phyloP scores from a whole-genome alignment of 148 eudicot species.

The Agrostemma githago region DNA sequence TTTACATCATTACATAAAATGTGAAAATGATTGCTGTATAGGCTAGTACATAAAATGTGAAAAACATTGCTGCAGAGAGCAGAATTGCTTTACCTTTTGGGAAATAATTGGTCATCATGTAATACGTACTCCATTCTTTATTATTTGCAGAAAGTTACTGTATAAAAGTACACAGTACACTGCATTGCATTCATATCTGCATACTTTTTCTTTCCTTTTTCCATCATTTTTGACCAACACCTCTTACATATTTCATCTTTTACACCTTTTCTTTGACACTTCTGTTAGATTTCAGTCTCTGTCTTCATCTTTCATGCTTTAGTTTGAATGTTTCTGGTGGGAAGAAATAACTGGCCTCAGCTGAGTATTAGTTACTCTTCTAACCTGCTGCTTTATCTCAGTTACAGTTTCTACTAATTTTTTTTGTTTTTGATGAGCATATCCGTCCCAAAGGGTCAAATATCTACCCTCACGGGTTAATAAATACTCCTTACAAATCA shows the following conservation, averaged over 20 bases:
- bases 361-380: background rate
- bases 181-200: constrained; percentile 5
- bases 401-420: background rate
- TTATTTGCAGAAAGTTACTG: background rate
- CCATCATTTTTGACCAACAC: constrained; percentile 16
- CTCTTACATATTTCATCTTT: background rate
- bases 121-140: background rate
- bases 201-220: background rate
- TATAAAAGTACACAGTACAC: constrained; percentile 12
- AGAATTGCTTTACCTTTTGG: background rate
- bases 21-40: background rate
- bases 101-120: background rate
- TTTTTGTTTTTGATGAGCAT: background rate
- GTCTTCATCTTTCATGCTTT: constrained; percentile 15
- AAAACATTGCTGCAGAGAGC: background rate
- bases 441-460: no score
- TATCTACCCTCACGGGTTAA: no score
- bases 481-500: no score
- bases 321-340: constrained; percentile 13
- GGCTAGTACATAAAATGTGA: background rate
- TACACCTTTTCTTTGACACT: constrained; percentile 3
- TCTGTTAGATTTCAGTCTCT: background rate
- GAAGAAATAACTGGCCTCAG: background rate
- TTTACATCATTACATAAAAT: background rate
- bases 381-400: constrained; percentile 1